Evolutionary conservation across 805 yeast species (phyloP).

Genomic region (Candida krabiensis): DNA sequence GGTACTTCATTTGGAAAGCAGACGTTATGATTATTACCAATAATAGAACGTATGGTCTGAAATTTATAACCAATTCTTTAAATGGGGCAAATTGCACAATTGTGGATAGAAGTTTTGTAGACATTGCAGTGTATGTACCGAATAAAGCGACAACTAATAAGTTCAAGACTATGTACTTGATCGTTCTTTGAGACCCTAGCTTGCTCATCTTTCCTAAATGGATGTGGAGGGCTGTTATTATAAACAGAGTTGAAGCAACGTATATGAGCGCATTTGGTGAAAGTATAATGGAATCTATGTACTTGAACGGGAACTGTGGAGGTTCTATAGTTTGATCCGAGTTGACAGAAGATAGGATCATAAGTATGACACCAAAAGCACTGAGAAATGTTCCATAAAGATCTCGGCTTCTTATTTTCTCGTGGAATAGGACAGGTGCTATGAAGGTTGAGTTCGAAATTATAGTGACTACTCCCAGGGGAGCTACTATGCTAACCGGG

Average conservation of each 20-base stretch:
- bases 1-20: slow-evolving; percentile 38
- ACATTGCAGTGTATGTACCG: slow-evolving; percentile 49
- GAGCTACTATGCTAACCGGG: slow-evolving; percentile 47
- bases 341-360: slow-evolving; percentile 38
- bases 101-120: slow-evolving; percentile 42
- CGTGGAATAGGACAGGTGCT: slow-evolving; percentile 48
- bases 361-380: slow-evolving; percentile 41
- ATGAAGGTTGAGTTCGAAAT: slow-evolving; percentile 44
- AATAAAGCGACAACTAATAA: slow-evolving; percentile 40
- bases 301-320: slow-evolving; percentile 27
- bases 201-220: slow-evolving; percentile 5
- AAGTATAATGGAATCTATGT: slow-evolving; percentile 26
- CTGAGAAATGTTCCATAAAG: slow-evolving; percentile 40
- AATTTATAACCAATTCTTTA: slow-evolving; percentile 22
- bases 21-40: slow-evolving; percentile 38
- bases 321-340: slow-evolving; percentile 11
- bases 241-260: slow-evolving; percentile 21
- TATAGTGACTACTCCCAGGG: slow-evolving; percentile 49
- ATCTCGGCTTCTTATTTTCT: slow-evolving; percentile 34
- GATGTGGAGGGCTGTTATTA: slow-evolving; percentile 16
- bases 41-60: slow-evolving; percentile 34
- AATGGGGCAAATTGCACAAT: slow-evolving; percentile 30
- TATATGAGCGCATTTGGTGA: slow-evolving; percentile 30
- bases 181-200: slow-evolving; percentile 6
- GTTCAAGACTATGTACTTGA: slow-evolving; percentile 30